Evolutionary conservation across 495 filamentous ascomycete species (phyloP).

Genomic region (Trichoderma erinaceum): DNA sequence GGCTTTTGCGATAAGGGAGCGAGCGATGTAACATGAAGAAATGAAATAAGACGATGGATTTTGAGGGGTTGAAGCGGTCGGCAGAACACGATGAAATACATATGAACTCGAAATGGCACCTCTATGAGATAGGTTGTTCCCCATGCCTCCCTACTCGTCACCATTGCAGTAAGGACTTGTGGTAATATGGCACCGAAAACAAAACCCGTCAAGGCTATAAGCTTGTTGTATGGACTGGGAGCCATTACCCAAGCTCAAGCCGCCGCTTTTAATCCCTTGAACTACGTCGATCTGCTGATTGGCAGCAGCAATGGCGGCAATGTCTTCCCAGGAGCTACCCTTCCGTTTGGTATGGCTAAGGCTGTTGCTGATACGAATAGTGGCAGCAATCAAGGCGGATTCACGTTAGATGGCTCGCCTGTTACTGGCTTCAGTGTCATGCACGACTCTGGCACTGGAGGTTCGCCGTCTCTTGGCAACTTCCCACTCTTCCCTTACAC

Average conservation of each 20-base stretch:
- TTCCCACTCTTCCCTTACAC: slow-evolving; percentile 67
- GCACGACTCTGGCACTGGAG: slow-evolving; percentile 71
- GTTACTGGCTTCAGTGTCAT: slow-evolving; percentile 62
- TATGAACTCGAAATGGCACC: background rate
- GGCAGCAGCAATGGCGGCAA: slow-evolving; percentile 59
- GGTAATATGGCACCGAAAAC: background rate
- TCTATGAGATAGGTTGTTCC: background rate
- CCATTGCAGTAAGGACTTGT: background rate
- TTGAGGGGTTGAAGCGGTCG: background rate
- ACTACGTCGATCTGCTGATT: slow-evolving; percentile 51
- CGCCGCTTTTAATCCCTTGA: slow-evolving; percentile 32
- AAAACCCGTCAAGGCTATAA: background rate
- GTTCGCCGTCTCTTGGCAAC: slow-evolving; percentile 62
- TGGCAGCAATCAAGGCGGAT: slow-evolving; percentile 64
- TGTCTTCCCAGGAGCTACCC: slow-evolving; percentile 68
- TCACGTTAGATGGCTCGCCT: slow-evolving; percentile 54
- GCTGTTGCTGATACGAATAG: slow-evolving; percentile 65
- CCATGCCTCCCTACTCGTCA: background rate
- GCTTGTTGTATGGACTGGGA: background rate
- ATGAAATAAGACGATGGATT: background rate
- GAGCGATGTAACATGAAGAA: background rate
- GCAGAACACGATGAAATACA: background rate
- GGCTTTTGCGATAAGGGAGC: background rate
- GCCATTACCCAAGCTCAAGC: background rate
- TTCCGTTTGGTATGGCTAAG: slow-evolving; percentile 74